These are phyloP conservation scores for Claviceps africana DNA, from an alignment of 2,329 filamentous ascomycete species.

Conservation along the genomic window DNA sequence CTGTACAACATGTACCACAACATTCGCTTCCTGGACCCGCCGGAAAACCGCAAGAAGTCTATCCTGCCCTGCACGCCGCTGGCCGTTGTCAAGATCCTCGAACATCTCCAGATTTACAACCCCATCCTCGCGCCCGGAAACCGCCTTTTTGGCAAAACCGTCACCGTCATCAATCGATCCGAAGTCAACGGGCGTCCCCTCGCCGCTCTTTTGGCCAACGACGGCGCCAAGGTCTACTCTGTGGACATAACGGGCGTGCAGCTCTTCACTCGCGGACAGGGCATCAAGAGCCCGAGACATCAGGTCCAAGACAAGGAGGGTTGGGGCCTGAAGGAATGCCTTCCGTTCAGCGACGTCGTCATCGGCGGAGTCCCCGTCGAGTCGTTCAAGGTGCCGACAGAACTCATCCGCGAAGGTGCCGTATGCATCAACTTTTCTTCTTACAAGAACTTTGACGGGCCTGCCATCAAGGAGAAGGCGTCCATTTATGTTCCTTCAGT, in stretches of 20 bases:
- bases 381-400: constrained; percentile 75
- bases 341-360: constrained; percentile 83
- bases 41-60: constrained; percentile 66
- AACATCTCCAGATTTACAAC: constrained; percentile 94
- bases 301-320: constrained; percentile 73
- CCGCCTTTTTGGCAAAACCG: constrained; percentile 80
- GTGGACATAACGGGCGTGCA: constrained; percentile 88
- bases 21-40: constrained; percentile 78
- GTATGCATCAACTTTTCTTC: constrained; percentile 99
- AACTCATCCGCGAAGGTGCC: constrained; percentile 72
- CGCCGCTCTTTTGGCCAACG: constrained; percentile 85
- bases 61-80: constrained; percentile 92
- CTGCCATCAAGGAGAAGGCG: constrained; percentile 84
- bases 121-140: constrained; percentile 85
- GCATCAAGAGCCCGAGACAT: constrained; percentile 73
- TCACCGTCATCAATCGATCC: constrained; percentile 91
- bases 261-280: constrained; percentile 78
- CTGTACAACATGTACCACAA: constrained; percentile 99
- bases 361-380: constrained; percentile 86
- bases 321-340: constrained; percentile 65
- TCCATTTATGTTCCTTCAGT: constrained; percentile 95
- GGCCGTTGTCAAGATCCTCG: constrained; percentile 91
- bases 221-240: constrained; percentile 88
- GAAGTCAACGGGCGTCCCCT: constrained; percentile 92
- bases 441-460: constrained; percentile 77